phyloP scores from a whole-genome alignment of 1,284 basidiomycete genomes.

The Salmacisia buchloeana region DNA sequence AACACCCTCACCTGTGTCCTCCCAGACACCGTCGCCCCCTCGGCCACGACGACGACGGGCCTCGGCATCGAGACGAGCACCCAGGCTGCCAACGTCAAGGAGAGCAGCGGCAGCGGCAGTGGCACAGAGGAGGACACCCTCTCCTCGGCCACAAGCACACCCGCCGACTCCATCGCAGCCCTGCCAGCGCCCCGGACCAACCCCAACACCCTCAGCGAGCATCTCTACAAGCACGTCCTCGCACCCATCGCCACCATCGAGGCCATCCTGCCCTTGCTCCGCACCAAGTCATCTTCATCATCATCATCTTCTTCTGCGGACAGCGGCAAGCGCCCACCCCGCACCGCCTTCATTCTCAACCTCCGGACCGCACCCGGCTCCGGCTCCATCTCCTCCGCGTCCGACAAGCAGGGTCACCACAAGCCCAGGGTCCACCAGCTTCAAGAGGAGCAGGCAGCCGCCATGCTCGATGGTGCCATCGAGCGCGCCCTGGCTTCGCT shows the following conservation, averaged over 20 bases:
- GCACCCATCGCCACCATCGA: constrained; percentile 31
- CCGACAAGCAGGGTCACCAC: no score
- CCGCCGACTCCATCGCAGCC: not conserved
- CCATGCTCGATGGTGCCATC: not conserved
- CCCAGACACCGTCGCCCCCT: constrained; percentile 18
- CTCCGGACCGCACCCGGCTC: not conserved
- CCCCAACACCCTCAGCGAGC: constrained; percentile 15
- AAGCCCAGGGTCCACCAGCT: no score
- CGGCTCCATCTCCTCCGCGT: no score
- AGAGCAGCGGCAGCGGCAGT: not conserved
- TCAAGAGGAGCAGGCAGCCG: not conserved
- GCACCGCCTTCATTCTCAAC: not conserved
- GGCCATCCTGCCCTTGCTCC: constrained; percentile 25
- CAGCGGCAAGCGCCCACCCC: not conserved
- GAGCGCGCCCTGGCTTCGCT: not conserved
- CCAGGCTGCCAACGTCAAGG: no score
- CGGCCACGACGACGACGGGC: not conserved
- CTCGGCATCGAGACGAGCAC: no score
- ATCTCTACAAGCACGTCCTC: constrained; percentile 33
- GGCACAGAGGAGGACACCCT: not conserved
- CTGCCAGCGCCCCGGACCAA: constrained; percentile 18
- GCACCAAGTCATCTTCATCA: constrained; percentile 20
- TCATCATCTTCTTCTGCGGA: constrained; percentile 25
- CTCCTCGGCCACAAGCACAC: constrained; percentile 5
- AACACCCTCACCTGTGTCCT: constrained; percentile 39